Conservation (phyloP, 441 rosid species). For the Erodium trifolium region DNA sequence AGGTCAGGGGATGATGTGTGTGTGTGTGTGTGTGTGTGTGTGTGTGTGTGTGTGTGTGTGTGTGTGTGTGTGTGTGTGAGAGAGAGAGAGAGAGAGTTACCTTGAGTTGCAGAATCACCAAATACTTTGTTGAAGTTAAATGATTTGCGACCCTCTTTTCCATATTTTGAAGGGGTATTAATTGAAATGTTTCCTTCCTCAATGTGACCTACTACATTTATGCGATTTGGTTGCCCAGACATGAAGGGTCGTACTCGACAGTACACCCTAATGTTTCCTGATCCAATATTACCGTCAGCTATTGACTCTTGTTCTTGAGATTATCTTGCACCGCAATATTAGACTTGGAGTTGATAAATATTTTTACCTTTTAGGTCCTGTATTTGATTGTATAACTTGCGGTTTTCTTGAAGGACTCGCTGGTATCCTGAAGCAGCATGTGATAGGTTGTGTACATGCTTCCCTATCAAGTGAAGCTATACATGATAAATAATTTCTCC, state of each 20-base stretch:
- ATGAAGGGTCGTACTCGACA: conserved; percentile 82
- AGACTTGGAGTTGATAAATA: neutral
- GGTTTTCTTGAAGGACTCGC: conserved; percentile 47
- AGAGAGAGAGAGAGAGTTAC: conserved; percentile 20
- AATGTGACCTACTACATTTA: conserved; percentile 43
- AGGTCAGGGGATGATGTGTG: neutral
- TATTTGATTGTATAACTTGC: conserved; percentile 59
- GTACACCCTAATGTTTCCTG: conserved; percentile 83
- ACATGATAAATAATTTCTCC: neutral
- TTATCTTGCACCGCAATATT: neutral
- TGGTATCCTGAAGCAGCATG: conserved; percentile 55
- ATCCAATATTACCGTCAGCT: neutral
- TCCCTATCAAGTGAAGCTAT: conserved; percentile 1
- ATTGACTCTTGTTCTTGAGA: neutral
- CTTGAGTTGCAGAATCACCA: conserved; percentile 51
- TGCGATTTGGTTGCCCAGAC: conserved; percentile 50
- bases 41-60: too few species aligned
- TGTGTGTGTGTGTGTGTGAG: too few species aligned
- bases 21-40: too few species aligned
- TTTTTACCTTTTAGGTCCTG: conserved; percentile 66
- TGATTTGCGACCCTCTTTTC: conserved; percentile 51
- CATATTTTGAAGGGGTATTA: conserved; percentile 84
- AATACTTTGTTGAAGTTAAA: conserved; percentile 69
- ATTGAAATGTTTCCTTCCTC: conserved; percentile 70
- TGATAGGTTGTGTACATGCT: neutral